Evolutionary conservation across 2,329 filamentous ascomycete genomes (phyloP).

Genomic region (Sporothrix brasiliensis): DNA sequence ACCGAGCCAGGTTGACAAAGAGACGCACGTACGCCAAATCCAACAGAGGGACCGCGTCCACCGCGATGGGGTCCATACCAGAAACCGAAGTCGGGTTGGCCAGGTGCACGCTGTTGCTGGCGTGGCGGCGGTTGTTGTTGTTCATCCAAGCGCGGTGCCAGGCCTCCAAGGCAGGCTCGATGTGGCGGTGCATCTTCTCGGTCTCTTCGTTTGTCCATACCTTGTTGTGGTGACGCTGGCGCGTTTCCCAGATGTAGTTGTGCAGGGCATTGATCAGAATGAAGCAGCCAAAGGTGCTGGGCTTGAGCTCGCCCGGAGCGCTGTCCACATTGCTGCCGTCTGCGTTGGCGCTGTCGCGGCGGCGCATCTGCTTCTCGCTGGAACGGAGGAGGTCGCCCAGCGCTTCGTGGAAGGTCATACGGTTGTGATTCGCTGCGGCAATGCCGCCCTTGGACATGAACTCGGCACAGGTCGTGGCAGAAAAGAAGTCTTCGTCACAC

Average conservation of each 20-base stretch:
- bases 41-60: constrained; percentile 86
- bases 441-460: constrained; percentile 79
- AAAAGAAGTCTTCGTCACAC: constrained; percentile 89
- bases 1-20: constrained; percentile 88
- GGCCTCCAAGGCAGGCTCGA: constrained; percentile 88
- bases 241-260: constrained; percentile 98
- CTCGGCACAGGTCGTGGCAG: constrained; percentile 76
- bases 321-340: constrained; percentile 56
- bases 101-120: constrained; percentile 61
- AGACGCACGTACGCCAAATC: constrained; percentile 90
- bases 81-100: constrained; percentile 54
- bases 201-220: constrained; percentile 91
- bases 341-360: constrained; percentile 52
- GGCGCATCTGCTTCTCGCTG: constrained; percentile 58
- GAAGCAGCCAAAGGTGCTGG: constrained; percentile 89
- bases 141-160: constrained; percentile 93
- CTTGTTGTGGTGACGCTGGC: constrained; percentile 84
- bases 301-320: constrained; percentile 64
- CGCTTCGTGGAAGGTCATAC: constrained; percentile 78
- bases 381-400: constrained; percentile 79
- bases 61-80: constrained; percentile 78
- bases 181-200: constrained; percentile 93
- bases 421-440: constrained; percentile 68
- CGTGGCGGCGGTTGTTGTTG: constrained; percentile 82
- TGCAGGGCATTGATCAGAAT: constrained; percentile 92